Base-by-base conservation (phyloP, 2,329 filamentous ascomycete species). In the Aspergillus terreus region DNA sequence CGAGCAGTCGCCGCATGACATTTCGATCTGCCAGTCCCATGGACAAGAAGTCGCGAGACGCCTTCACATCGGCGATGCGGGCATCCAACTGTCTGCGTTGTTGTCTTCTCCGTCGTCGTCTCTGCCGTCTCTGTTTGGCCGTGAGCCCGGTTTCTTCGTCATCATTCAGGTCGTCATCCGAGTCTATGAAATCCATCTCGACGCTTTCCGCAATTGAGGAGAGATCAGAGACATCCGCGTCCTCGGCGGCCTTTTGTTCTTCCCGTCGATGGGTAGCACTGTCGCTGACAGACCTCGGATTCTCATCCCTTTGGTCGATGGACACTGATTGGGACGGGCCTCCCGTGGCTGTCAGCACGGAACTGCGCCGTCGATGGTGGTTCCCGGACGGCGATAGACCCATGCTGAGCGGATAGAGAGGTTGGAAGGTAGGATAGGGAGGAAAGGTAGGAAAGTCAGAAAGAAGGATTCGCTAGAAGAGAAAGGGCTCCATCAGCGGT, bases 121-220 rank as follows among this genome's bases (percentile, higher is more conserved):
- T 83, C 58, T 82, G 68, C 46, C 69, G 80, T 68, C 83, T 82
- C 63, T 92, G 88, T 63, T 84, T 82, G 54, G 81, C 80, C 35
- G 90, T 95, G 60, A 96, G 76, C 1, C 91, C 92, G 2, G 88
- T 89, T 78, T 96, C 92, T 73, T 95, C 92, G 66, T 96, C 92
- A 61, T 92, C 88, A 54, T 88, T 83, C 25, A 88, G 69, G 44
- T 87, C 88, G 57, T 90, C 86, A 59, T 90, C 87, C 25, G 84
- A 85, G 49, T 83, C 79, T 58, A 83, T 72, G 56, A 78, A 72
- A 61, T 79, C 77, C 62, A 82, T 67, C 65, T 85, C 82, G 61
- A 82, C 76, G 57, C 74, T 73, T 52, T 75, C 73, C 14, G 71
- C 70, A 52, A 71, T 67, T 9, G 71, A 71, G 4, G 72, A 75